These are phyloP conservation scores for Diaporthe sp. DNA, from an alignment of 2,329 filamentous ascomycete species.

Conservation along the genomic window DNA sequence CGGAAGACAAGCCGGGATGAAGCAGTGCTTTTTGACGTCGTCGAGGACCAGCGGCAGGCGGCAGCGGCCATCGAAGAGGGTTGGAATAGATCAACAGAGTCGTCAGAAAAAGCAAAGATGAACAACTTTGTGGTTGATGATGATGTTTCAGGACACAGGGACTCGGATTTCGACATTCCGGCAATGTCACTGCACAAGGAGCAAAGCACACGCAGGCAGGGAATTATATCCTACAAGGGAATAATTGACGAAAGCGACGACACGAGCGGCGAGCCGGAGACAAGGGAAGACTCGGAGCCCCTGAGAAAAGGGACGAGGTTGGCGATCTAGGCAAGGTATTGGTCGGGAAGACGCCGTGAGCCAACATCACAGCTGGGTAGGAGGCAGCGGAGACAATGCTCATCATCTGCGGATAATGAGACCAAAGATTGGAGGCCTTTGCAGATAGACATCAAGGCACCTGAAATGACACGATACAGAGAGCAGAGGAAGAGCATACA, in stretches of 20 bases:
- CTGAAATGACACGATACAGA: not conserved
- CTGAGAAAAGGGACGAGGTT: not conserved
- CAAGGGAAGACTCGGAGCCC: not conserved
- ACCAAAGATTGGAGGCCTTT: not conserved
- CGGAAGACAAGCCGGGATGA: too few relatives aligned
- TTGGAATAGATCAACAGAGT: not conserved
- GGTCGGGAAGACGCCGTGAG: not conserved
- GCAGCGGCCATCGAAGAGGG: conserved; percentile 1
- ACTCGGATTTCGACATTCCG: not conserved
- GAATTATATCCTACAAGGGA: not conserved
- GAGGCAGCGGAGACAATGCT: not conserved
- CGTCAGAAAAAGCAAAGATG: not conserved
- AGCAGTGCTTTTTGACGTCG: not conserved
- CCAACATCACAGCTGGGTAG: not conserved
- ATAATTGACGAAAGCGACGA: not conserved
- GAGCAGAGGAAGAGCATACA: not conserved
- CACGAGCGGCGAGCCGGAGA: not conserved
- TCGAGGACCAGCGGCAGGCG: not conserved
- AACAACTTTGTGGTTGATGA: not conserved
- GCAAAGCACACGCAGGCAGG: not conserved
- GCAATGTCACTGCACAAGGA: not conserved
- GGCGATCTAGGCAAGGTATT: not conserved
- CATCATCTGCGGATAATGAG: not conserved
- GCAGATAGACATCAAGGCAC: not conserved
- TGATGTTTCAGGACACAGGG: not conserved